A percentile compares a stretch with the other conserved stretches of the same genome.
Evolutionary conservation across 768 basidiomycete genomes (phyloP).

Genomic region (Lactifluus piperatus): DNA sequence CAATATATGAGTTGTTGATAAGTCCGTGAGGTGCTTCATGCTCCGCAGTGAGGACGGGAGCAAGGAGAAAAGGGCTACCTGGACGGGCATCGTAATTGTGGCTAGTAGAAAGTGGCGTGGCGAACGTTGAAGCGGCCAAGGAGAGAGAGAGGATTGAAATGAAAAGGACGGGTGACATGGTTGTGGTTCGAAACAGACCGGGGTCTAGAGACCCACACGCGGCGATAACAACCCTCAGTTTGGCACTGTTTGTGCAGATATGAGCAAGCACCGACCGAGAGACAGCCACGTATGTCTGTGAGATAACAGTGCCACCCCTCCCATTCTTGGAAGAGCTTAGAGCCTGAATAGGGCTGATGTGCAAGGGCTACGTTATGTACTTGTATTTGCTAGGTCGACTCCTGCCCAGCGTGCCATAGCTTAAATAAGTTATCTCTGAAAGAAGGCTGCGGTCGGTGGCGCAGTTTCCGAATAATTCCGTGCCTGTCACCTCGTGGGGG

Average conservation of each 20-base stretch:
- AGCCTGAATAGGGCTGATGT: too few species aligned
- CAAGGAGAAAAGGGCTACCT: conserved; percentile 42
- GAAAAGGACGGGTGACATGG: conserved; percentile 20
- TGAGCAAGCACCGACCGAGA: background rate
- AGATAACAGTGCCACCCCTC: background rate
- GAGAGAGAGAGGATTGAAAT: conserved; percentile 26
- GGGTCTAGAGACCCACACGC: background rate
- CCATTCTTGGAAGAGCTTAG: too few species aligned
- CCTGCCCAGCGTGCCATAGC: background rate
- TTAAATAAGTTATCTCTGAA: conserved; percentile 10
- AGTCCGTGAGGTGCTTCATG: conserved; percentile 58
- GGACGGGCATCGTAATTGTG: conserved; percentile 26
- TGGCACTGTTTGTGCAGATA: conserved; percentile 9
- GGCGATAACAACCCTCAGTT: conserved; percentile 22
- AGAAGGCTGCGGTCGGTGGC: background rate
- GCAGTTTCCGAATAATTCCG: background rate
- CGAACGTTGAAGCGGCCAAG: conserved; percentile 33
- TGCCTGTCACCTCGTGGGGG: background rate
- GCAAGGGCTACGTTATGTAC: background rate
- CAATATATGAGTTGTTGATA: conserved; percentile 90
- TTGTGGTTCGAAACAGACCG: conserved; percentile 25
- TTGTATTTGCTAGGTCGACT: background rate
- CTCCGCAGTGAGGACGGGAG: conserved; percentile 43
- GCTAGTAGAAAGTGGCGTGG: conserved; percentile 39
- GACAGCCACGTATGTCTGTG: background rate